Percentiles rank a stretch among this genome's conserved stretches.
phyloP scores from a whole-genome alignment of 2,329 filamentous ascomycete genomes.

The Fusarium avenaceum region DNA sequence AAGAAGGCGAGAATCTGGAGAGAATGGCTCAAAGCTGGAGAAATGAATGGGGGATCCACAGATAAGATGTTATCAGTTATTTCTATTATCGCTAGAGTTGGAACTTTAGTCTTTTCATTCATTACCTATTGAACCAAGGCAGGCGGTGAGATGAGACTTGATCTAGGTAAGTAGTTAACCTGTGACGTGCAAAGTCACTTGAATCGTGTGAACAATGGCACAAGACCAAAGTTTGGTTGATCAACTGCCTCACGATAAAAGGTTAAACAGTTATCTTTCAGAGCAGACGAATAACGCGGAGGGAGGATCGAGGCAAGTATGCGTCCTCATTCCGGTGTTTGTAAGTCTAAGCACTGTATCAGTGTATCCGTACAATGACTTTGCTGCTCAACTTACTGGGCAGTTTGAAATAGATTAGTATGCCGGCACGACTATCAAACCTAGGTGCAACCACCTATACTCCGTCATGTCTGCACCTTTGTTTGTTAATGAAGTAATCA shows the following conservation, averaged over 20 bases:
- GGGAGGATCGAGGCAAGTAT: neutral
- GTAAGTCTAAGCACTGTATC: no score
- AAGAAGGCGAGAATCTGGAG: slow-evolving; percentile 25
- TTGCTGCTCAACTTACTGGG: neutral
- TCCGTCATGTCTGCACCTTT: neutral
- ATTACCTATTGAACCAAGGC: neutral
- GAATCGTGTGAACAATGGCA: slow-evolving; percentile 28
- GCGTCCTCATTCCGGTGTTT: slow-evolving; percentile 14
- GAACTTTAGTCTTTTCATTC: neutral
- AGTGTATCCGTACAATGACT: no score
- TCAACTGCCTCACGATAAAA: slow-evolving; percentile 26
- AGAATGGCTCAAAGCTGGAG: slow-evolving; percentile 14
- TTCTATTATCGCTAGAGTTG: neutral
- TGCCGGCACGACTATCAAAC: neutral
- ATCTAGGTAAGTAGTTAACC: slow-evolving; percentile 3
- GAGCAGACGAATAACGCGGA: neutral
- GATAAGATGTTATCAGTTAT: slow-evolving; percentile 25
- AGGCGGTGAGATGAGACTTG: slow-evolving; percentile 25
- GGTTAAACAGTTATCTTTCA: neutral
- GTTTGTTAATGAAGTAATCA: neutral
- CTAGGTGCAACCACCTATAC: neutral
- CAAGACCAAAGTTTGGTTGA: slow-evolving; percentile 11
- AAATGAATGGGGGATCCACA: slow-evolving; percentile 20
- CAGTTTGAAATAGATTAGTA: slow-evolving; percentile 5
- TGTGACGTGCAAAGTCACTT: slow-evolving; percentile 42